phyloP scores from a whole-genome alignment of 441 rosid genomes.

The Jatropha multifida region DNA sequence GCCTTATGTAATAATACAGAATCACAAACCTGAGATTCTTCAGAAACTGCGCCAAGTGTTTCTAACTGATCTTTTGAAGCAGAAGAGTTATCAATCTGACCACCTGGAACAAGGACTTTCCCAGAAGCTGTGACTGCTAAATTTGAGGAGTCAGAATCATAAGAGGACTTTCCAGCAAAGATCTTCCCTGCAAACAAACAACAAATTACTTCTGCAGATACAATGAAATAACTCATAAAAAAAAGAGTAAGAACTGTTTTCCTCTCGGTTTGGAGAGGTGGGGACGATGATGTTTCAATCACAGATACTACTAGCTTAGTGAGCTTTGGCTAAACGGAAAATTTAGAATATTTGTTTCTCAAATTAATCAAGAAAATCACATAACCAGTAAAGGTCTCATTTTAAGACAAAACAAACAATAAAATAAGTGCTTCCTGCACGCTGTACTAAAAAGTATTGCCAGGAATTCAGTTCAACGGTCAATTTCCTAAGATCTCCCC shows the following conservation, averaged over 20 bases:
- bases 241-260: neutral
- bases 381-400: too few species aligned
- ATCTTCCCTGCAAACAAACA: slow-evolving; percentile 66
- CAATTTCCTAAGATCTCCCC: too few species aligned
- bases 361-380: too few species aligned
- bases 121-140: slow-evolving; percentile 52
- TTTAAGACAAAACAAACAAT: too few species aligned
- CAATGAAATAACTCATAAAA: neutral
- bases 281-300: too few species aligned
- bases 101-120: slow-evolving; percentile 58
- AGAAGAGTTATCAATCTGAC: slow-evolving; percentile 43
- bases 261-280: too few species aligned
- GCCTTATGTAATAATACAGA: neutral
- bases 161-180: slow-evolving; percentile 56
- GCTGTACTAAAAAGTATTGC: too few species aligned
- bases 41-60: slow-evolving; percentile 34
- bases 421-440: too few species aligned
- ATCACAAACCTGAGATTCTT: slow-evolving; percentile 56
- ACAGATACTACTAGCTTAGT: neutral
- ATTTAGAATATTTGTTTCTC: neutral
- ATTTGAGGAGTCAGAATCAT: slow-evolving; percentile 62
- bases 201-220: slow-evolving; percentile 25
- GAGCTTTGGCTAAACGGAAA: neutral
- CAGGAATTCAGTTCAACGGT: too few species aligned
- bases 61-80: slow-evolving; percentile 47